A percentile compares a stretch with the other conserved stretches of the same genome.
Evolutionary conservation across 2,329 filamentous ascomycete genomes (phyloP).

Genomic region (Dactylellina parvicollis): DNA sequence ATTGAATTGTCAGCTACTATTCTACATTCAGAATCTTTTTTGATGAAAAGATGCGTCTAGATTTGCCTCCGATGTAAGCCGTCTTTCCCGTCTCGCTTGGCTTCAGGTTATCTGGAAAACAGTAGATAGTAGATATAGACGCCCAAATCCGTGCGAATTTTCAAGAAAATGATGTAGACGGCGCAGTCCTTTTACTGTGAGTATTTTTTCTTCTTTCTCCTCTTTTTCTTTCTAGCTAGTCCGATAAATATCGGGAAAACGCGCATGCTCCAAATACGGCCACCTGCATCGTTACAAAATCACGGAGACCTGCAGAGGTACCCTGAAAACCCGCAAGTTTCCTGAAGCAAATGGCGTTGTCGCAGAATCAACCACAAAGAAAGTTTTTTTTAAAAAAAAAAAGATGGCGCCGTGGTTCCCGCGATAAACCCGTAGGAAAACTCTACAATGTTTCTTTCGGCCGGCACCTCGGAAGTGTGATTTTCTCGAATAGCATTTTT

Average conservation of each 20-base stretch:
- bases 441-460: neutral
- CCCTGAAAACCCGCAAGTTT: neutral
- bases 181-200: too few species aligned
- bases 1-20: neutral
- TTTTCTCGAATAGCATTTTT: neutral
- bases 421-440: too few species aligned
- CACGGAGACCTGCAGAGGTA: slow-evolving; percentile 3
- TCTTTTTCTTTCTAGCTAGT: too few species aligned
- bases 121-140: neutral
- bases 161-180: too few species aligned
- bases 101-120: too few species aligned
- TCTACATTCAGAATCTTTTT: slow-evolving; percentile 14
- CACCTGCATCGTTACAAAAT: slow-evolving; percentile 34
- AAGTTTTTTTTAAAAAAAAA: too few species aligned
- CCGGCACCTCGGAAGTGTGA: neutral
- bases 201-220: too few species aligned
- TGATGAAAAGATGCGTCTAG: slow-evolving; percentile 12
- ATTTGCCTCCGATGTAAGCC: slow-evolving; percentile 21
- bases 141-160: too few species aligned
- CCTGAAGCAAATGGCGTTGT: slow-evolving; percentile 3
- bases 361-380: too few species aligned
- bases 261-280: slow-evolving; percentile 10
- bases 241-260: neutral
- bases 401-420: too few species aligned
- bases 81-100: too few species aligned